Evolutionary conservation across 768 basidiomycete species (phyloP), one percentile per base, ranked within the genome.

Genomic region (Suillus sp.): DNA sequence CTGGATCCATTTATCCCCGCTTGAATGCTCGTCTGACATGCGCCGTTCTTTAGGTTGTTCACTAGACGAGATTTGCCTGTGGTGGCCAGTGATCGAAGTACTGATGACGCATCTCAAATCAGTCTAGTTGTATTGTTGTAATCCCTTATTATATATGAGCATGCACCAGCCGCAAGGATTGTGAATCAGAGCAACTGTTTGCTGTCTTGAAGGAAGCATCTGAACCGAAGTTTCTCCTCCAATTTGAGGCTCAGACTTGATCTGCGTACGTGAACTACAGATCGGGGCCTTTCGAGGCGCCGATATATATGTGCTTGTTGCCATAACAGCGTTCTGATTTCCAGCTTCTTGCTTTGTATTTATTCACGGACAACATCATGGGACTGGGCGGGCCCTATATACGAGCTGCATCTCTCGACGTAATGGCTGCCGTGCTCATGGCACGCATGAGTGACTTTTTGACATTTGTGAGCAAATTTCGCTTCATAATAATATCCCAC

Each of bases 401-500:
- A 34, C 2, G 11, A 1, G 7, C 25, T 25, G 27, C 48, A 27
- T 27, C 48, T 50, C 48, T 27, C 11, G 4, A 22, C 13, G 22
- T 50, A 50, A 50, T 50, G 25, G 47, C 27, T 48, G 47, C 27
- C 47, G 47, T 51, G 16, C 27, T 27, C 48, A 27, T 51, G 50
- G 27, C 27, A 51, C 18, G 1, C 48, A 25, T 50, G 4, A 16
- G 48, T 50, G 3, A 8, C 16, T 16, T 25, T 27, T 48, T 27
- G 48, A 18, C 48, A 50, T 25, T 27, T 18, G 25, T 16, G 16
- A 50, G 27, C 16, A 22, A 42, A n/a, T n/a, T 45, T 45, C n/a
- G n/a, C 43, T 45, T n/a, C 43, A 13, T 22, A 10, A n/a, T 45
- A 6, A 47, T 25, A 47, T 48, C 47, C 7, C 47, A 4, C 13